phyloP scores from a whole-genome alignment of 2,329 filamentous ascomycete species.

The Sporothrix brunneoviolacea region DNA sequence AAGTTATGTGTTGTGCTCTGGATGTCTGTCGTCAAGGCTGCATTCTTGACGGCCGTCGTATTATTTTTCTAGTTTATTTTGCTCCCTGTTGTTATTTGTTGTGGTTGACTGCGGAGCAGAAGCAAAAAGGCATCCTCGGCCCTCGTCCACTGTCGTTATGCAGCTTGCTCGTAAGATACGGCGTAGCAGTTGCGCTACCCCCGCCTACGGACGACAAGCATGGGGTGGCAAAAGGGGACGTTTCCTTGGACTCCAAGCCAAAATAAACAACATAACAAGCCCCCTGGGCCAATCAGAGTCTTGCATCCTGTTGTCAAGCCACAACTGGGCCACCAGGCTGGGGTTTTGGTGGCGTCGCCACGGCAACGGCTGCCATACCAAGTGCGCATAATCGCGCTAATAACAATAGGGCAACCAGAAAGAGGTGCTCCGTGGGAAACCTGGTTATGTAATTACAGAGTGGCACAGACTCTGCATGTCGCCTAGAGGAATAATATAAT shows the following conservation, averaged over 20 bases:
- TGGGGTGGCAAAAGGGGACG: not conserved
- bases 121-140: too few species aligned
- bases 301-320: slow-evolving; percentile 6
- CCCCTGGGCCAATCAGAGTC: slow-evolving; percentile 15
- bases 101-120: slow-evolving; percentile 4
- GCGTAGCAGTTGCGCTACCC: slow-evolving; percentile 6
- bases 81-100: slow-evolving; percentile 2
- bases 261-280: slow-evolving; percentile 16
- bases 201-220: not conserved
- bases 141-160: slow-evolving; percentile 2
- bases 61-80: not conserved
- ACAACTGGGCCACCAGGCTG: slow-evolving; percentile 2
- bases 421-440: not conserved
- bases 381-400: slow-evolving; percentile 9
- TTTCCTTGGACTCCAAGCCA: not conserved
- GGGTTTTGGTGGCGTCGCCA: slow-evolving; percentile 12
- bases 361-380: slow-evolving; percentile 14
- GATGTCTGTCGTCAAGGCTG: slow-evolving; percentile 12
- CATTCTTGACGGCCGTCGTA: slow-evolving; percentile 4
- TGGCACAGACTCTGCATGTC: too few species aligned
- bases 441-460: slow-evolving; percentile 4
- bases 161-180: slow-evolving; percentile 5
- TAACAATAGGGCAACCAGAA: not conserved
- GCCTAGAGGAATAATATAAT: too few species aligned
- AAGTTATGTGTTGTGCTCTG: slow-evolving; percentile 8